Evolutionary conservation across 495 filamentous ascomycete genomes (phyloP), one percentile per base, ranked within the genome.

Genomic region (Neurospora tetrasperma): DNA sequence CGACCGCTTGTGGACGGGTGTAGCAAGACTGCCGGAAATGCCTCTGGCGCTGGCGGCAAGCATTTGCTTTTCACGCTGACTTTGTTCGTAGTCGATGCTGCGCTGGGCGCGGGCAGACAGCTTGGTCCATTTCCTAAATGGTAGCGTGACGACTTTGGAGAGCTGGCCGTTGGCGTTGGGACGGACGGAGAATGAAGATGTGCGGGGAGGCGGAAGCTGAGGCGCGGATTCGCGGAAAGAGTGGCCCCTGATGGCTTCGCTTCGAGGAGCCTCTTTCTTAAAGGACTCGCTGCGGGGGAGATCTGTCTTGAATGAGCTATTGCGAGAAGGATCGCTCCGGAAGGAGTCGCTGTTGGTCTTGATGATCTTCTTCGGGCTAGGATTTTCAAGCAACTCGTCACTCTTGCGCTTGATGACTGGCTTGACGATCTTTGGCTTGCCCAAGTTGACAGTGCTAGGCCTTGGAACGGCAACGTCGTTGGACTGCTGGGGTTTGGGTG

Each of bases 301-400:
- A 7, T 66, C 54, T 66, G 54, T 31, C 54, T 66, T 66, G 27
- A 38, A 35, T 3, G 54, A 66, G 27, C 14, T 66, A 5, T 66
- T 66, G 27, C 54, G 54, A 9, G 54, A 31, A 38, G 14, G 54
- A 35, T 66, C 54, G 14, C 54, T 66, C 54, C 54, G 4, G 54
- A 66, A 66, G 27, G 54, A 16, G 59, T 72, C 71, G 40, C 70
- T 79, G 9, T 82, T 72, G 1, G 79, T 79, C 43, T 80, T 82
- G n/a, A 79, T 74, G 3, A 81, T 42, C 72, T 85, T 85, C 62
- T 79, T 82, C 4, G 81, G 80, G 31, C 80, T 78, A n/a, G 79
- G 76, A 10, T 73, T 72, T 16, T 73, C 79, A 31, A 75, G 76
- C 5, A 27, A 43, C 11, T 82, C 79, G 27, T 82, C 78, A 66